phyloP scores from a whole-genome alignment of 2,329 filamentous ascomycete genomes.

The Alternaria gansuensis region DNA sequence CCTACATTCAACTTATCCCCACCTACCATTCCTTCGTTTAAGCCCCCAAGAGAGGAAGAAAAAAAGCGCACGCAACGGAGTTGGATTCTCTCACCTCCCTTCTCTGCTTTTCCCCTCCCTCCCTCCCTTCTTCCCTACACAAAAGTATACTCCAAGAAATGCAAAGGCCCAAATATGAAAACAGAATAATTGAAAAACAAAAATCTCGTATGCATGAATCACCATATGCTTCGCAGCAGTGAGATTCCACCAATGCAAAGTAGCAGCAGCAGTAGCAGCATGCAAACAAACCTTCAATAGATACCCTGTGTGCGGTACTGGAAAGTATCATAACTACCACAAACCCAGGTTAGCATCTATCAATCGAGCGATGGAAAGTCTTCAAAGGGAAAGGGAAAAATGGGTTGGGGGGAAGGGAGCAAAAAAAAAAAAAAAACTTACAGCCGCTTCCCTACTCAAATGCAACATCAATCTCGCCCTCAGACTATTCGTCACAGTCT shows the following conservation, averaged over 20 bases:
- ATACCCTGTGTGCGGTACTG: slow-evolving; percentile 89
- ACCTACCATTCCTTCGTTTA: background rate
- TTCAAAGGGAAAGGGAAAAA: no score
- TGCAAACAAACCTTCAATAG: slow-evolving; percentile 63
- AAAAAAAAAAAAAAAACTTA: slow-evolving; percentile 56
- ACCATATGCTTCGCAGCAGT: background rate
- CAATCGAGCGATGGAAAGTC: no score
- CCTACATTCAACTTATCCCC: no score
- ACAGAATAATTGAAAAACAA: background rate
- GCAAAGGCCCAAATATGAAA: background rate
- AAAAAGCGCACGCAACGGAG: no score
- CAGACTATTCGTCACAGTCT: slow-evolving; percentile 73
- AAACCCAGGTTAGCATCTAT: slow-evolving; percentile 21
- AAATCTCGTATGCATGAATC: background rate
- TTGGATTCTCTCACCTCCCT: no score
- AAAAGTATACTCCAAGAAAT: background rate
- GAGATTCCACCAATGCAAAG: background rate
- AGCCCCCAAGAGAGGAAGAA: rapidly evolving
- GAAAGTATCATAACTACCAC: slow-evolving; percentile 78
- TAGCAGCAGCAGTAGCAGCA: background rate
- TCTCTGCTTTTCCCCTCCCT: no score
- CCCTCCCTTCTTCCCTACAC: background rate
- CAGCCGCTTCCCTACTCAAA: slow-evolving; percentile 81
- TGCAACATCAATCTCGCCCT: slow-evolving; percentile 82
- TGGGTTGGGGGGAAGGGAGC: no score